phyloP scores from a whole-genome alignment of 345 rosid species.

The Rhodamnia rubescens region DNA sequence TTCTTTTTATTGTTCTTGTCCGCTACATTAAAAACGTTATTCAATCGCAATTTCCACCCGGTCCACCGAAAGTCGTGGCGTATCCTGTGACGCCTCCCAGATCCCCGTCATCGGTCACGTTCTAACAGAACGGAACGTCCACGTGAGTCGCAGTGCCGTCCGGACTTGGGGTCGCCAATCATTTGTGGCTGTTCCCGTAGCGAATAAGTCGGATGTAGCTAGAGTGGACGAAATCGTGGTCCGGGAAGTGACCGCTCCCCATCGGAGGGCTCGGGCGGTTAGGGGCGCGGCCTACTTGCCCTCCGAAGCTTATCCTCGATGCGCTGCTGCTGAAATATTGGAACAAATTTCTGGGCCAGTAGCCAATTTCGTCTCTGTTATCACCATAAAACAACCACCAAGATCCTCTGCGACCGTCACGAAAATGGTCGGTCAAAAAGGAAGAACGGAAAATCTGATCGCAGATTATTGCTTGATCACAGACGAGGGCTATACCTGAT shows the following conservation, averaged over 20 bases:
- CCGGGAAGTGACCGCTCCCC: background rate
- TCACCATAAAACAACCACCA: background rate
- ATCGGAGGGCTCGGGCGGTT: background rate
- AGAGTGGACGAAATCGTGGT: background rate
- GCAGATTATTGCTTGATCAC: background rate
- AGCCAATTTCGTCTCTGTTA: background rate
- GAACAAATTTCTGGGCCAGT: background rate
- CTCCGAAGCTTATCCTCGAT: background rate
- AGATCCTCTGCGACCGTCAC: background rate
- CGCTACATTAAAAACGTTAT: background rate
- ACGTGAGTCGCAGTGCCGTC: too few relatives aligned
- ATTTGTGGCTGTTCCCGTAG: too few relatives aligned
- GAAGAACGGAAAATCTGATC: background rate
- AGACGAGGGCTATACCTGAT: background rate
- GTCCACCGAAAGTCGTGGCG: background rate
- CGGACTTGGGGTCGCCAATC: background rate
- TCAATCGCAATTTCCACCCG: background rate
- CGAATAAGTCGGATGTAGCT: background rate
- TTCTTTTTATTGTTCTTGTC: background rate
- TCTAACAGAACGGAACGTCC: too few relatives aligned
- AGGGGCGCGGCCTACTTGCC: background rate
- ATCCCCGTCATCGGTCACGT: background rate
- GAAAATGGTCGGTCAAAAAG: background rate
- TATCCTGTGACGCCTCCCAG: background rate
- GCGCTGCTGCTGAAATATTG: fast-evolving